These are phyloP conservation scores for Colletotrichum trifolii DNA, from an alignment of 2,329 filamentous ascomycete genomes.

Conservation along the genomic window DNA sequence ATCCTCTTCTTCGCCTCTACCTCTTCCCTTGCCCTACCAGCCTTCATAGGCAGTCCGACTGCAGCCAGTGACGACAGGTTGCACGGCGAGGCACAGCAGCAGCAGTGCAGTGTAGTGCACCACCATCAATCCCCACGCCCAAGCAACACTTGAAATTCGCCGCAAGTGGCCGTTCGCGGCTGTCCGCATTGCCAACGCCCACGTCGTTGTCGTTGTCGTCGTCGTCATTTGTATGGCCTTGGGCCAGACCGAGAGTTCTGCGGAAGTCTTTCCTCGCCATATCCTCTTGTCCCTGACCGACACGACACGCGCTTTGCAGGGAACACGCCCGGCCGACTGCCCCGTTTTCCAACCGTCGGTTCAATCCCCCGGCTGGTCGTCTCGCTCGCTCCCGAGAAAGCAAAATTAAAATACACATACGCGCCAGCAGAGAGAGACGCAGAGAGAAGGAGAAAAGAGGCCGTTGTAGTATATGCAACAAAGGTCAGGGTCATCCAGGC, in stretches of 20 bases:
- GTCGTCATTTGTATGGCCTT: no score
- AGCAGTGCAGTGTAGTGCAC: no score
- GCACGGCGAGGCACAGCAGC: no score
- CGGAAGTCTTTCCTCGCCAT: no score
- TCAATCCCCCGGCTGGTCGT: constrained; percentile 10
- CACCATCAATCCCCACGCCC: no score
- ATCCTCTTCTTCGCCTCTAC: constrained; percentile 18
- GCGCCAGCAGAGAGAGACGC: no score
- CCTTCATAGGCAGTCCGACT: not conserved
- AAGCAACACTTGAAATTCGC: no score
- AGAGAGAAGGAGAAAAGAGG: constrained; percentile 14
- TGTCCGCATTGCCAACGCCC: no score
- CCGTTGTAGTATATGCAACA: constrained; percentile 54
- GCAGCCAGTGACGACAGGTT: not conserved
- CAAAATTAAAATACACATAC: constrained; percentile 14
- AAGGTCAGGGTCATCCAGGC: constrained; percentile 57
- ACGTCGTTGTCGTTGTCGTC: no score
- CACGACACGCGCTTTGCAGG: constrained; percentile 10
- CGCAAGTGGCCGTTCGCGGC: no score
- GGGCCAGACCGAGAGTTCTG: no score
- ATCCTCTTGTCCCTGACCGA: no score
- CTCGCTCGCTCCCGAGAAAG: constrained; percentile 30
- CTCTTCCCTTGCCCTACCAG: constrained; percentile 10
- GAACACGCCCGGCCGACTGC: constrained; percentile 7
- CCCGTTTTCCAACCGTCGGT: constrained; percentile 16